Conservation (phyloP, 768 basidiomycete genomes). For the Leccinum sublutescens region DNA sequence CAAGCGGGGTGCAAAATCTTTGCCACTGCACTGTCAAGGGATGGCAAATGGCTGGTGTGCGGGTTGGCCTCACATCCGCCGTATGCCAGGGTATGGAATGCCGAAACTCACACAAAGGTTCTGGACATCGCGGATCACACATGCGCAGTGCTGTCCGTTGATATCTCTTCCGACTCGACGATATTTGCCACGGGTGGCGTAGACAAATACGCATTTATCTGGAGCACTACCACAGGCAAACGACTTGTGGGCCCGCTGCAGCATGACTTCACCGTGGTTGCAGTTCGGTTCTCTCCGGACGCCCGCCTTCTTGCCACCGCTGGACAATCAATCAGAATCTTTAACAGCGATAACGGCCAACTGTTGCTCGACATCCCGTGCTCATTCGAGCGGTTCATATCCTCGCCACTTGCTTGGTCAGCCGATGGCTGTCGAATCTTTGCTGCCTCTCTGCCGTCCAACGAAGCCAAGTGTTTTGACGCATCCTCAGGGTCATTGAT, state of each 20-base stretch:
- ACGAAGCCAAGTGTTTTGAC: not conserved
- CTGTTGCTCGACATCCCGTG: not conserved
- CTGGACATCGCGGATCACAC: not conserved
- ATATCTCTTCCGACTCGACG: not conserved
- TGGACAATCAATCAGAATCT: not conserved
- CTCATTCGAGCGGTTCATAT: not conserved
- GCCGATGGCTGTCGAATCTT: not conserved
- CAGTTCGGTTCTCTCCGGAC: not conserved
- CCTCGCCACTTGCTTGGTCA: not conserved
- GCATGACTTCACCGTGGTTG: not conserved
- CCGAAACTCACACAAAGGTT: not conserved
- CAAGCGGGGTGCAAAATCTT: not conserved
- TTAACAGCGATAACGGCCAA: not conserved
- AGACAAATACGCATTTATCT: not conserved
- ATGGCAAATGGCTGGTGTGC: not conserved
- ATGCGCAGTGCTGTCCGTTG: not conserved
- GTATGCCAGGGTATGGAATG: not conserved
- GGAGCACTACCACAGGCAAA: not conserved
- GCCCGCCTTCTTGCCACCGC: not conserved
- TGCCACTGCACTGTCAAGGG: not conserved
- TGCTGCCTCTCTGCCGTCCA: not conserved
- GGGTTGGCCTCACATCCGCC: not conserved
- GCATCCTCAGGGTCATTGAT: not conserved
- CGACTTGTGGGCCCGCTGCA: not conserved
- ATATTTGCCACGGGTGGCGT: not conserved